These are phyloP conservation scores for Lolium perenne DNA, from an alignment of 176 grass and related monocot genomes.

Conservation along the genomic window DNA sequence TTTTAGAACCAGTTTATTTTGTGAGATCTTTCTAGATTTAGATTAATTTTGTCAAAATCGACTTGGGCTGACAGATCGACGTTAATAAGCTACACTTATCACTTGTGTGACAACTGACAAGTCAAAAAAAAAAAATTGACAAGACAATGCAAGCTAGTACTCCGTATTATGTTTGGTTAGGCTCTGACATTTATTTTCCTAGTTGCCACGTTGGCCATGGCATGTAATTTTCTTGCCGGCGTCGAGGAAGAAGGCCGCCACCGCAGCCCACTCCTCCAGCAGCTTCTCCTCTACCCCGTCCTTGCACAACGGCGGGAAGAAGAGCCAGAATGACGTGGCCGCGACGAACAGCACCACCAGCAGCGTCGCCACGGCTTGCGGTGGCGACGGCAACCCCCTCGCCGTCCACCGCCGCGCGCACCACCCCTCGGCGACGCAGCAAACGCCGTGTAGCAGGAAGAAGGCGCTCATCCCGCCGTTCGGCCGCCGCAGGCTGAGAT, in stretches of 20 bases:
- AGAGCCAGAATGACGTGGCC: conserved; percentile 45
- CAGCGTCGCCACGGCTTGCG: conserved; percentile 1
- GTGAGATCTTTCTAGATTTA: no score
- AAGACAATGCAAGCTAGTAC: no score
- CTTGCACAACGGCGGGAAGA: conserved; percentile 41
- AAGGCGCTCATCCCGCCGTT: conserved; percentile 49
- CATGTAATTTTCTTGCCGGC: background rate
- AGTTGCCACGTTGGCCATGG: background rate
- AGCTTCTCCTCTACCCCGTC: conserved; percentile 32
- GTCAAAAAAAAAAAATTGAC: no score
- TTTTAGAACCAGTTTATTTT: no score
- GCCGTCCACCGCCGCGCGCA: background rate
- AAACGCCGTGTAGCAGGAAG: conserved; percentile 54
- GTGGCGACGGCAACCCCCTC: conserved; percentile 36
- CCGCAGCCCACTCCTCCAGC: background rate
- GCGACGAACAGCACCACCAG: conserved; percentile 40
- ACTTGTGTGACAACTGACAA: no score
- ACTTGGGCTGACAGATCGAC: no score
- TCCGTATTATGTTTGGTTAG: no score
- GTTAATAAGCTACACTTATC: no score
- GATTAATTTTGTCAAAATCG: no score
- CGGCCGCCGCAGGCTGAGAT: conserved; percentile 12
- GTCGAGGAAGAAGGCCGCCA: background rate
- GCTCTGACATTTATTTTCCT: no score
- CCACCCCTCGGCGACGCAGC: conserved; percentile 45